Evolutionary conservation across 805 yeast species (phyloP).

Genomic region (Suhomyces tanzawaensis): DNA sequence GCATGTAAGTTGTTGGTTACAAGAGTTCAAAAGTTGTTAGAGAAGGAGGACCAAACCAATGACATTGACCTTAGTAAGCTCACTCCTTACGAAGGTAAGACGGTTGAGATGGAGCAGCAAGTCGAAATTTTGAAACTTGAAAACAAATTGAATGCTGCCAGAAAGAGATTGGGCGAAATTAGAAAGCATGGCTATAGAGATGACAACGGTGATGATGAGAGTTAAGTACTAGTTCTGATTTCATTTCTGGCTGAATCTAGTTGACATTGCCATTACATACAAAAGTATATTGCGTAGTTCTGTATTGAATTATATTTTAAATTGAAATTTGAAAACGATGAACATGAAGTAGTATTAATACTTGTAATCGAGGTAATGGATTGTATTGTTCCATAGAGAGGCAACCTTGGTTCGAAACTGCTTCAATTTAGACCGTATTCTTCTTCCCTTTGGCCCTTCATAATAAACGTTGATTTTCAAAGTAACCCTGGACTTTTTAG

Average conservation of each 20-base stretch:
- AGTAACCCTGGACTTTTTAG: too few relatives aligned
- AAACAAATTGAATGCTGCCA: slow-evolving; percentile 64
- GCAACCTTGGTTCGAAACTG: too few relatives aligned
- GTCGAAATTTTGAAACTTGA: slow-evolving; percentile 84
- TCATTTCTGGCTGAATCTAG: too few relatives aligned
- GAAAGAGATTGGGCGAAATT: slow-evolving; percentile 82
- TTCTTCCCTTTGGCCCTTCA: too few relatives aligned
- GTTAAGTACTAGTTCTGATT: slow-evolving; percentile 18
- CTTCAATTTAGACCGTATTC: too few relatives aligned
- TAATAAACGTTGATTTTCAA: too few relatives aligned
- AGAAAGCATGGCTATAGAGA: slow-evolving; percentile 74
- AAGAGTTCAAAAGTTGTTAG: slow-evolving; percentile 62
- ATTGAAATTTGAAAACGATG: slow-evolving; percentile 1
- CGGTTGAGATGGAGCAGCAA: slow-evolving; percentile 89
- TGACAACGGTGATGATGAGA: slow-evolving; percentile 54
- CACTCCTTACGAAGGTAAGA: slow-evolving; percentile 76
- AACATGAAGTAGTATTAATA: too few relatives aligned
- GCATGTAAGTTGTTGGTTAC: slow-evolving; percentile 73
- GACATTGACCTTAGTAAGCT: slow-evolving; percentile 65
- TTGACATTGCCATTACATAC: too few relatives aligned
- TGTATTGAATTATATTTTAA: neutral
- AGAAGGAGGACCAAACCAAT: slow-evolving; percentile 33
- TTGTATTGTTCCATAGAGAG: too few relatives aligned
- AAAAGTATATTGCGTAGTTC: neutral
- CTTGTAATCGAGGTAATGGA: too few relatives aligned